Conservation (phyloP, 345 rosid species). For the Hibiscus trionum region DNA sequence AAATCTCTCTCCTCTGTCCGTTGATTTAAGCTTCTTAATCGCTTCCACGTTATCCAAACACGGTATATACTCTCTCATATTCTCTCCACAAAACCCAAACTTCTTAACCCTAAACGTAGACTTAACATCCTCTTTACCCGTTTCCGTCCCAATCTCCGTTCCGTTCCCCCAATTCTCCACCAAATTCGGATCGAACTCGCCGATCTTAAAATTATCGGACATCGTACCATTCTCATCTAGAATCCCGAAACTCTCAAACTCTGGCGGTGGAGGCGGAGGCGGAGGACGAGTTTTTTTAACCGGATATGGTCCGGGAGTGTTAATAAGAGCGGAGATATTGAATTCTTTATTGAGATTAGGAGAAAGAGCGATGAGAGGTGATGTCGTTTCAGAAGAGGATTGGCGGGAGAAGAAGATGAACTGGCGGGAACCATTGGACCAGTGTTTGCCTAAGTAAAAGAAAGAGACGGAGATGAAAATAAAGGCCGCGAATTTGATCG, state of each 20-base stretch:
- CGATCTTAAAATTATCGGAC: constrained; percentile 71
- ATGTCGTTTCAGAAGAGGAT: constrained; percentile 12
- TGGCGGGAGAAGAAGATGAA: constrained; percentile 62
- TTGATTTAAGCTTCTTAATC: constrained; percentile 50
- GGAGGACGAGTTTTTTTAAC: not conserved
- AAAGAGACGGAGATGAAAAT: constrained; percentile 45
- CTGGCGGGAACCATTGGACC: constrained; percentile 59
- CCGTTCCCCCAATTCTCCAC: constrained; percentile 48
- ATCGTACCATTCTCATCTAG: constrained; percentile 73
- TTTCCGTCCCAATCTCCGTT: constrained; percentile 21
- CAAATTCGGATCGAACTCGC: constrained; percentile 60
- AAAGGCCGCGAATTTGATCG: constrained; percentile 43
- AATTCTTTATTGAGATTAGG: constrained; percentile 44
- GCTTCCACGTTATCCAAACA: constrained; percentile 82
- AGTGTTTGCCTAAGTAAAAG: constrained; percentile 84
- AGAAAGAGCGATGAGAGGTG: constrained; percentile 41
- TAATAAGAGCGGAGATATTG: constrained; percentile 43
- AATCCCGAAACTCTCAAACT: constrained; percentile 53
- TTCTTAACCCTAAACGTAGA: constrained; percentile 28
- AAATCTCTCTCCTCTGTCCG: constrained; percentile 65
- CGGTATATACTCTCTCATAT: constrained; percentile 72
- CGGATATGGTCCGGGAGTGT: constrained; percentile 20
- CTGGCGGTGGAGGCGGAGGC: constrained; percentile 29
- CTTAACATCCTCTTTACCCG: constrained; percentile 11
- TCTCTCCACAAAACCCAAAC: constrained; percentile 45